A percentile compares a stretch with the other conserved stretches of the same genome.
Evolutionary conservation across 2,329 filamentous ascomycete species (phyloP).

Genomic region (Ceratocystiopsis brevicomis): DNA sequence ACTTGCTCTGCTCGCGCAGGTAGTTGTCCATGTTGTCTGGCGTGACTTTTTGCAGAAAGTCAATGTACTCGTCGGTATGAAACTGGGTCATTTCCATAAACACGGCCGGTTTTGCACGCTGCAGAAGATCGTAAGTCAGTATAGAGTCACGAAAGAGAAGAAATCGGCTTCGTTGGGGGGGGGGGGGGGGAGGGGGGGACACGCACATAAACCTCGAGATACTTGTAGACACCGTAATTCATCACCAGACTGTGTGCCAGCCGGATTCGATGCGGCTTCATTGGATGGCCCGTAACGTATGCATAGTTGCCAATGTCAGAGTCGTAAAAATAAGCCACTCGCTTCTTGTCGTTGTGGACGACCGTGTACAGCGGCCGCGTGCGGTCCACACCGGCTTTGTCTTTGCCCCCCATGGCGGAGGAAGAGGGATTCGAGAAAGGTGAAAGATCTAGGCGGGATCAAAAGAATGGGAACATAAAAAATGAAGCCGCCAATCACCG

Average conservation of each 20-base stretch:
- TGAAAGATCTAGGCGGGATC: not conserved
- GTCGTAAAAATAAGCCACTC: conserved; percentile 96
- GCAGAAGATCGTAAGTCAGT: conserved; percentile 4
- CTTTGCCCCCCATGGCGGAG: conserved; percentile 11
- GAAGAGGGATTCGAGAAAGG: not conserved
- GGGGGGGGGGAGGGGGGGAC: no score
- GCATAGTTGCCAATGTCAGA: conserved; percentile 97
- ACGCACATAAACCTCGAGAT: conserved; percentile 88
- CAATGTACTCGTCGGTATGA: conserved; percentile 87
- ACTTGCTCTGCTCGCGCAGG: conserved; percentile 75
- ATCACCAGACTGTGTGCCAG: conserved; percentile 91
- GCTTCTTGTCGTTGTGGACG: conserved; percentile 38
- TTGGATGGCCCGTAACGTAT: conserved; percentile 89
- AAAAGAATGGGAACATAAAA: no score
- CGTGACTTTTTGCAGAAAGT: conserved; percentile 86
- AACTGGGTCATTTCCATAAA: conserved; percentile 85
- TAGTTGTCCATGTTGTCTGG: conserved; percentile 97
- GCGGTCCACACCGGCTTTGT: conserved; percentile 20
- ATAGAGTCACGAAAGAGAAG: not conserved
- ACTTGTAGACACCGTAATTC: conserved; percentile 88
- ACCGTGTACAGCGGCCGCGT: conserved; percentile 28
- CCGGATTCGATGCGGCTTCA: conserved; percentile 95
- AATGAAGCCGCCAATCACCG: no score
- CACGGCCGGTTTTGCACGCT: conserved; percentile 74
- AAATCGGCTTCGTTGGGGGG: no score